Conservation (phyloP, 1,284 basidiomycete species). For the Sporisorium scitamineum region DNA sequence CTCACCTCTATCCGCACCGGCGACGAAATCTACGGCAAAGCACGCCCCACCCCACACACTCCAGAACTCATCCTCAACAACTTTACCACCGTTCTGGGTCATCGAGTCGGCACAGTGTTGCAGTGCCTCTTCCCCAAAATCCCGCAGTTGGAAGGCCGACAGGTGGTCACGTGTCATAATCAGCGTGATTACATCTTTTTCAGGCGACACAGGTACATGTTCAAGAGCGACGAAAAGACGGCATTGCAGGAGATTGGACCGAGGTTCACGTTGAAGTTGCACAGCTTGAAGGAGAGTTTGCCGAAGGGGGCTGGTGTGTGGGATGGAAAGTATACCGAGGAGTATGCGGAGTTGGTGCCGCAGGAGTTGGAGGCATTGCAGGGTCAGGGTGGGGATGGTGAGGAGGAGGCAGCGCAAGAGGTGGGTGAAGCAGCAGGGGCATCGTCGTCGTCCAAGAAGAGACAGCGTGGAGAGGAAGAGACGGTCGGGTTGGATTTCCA, state of each 20-base stretch:
- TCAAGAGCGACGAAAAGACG: constrained; percentile 82
- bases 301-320: constrained; percentile 75
- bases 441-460: constrained; percentile 14
- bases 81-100: constrained; percentile 93
- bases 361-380: constrained; percentile 57
- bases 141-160: constrained; percentile 94
- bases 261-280: constrained; percentile 92
- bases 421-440: not conserved
- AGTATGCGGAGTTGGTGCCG: constrained; percentile 49
- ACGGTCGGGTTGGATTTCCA: constrained; percentile 58
- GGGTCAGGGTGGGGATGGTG: constrained; percentile 10
- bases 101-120: constrained; percentile 91
- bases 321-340: constrained; percentile 74
- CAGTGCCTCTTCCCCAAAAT: constrained; percentile 94
- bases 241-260: constrained; percentile 97
- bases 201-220: constrained; percentile 93
- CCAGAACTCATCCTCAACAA: constrained; percentile 96
- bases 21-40: constrained; percentile 86
- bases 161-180: constrained; percentile 97
- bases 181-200: constrained; percentile 99
- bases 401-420: not conserved
- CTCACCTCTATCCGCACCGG: constrained; percentile 88
- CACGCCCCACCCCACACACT: constrained; percentile 88
- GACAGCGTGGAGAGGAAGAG: constrained; percentile 54
- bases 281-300: constrained; percentile 87